Base-by-base conservation (phyloP, 2,329 filamentous ascomycete genomes). In the Magnaporthales sp. region DNA sequence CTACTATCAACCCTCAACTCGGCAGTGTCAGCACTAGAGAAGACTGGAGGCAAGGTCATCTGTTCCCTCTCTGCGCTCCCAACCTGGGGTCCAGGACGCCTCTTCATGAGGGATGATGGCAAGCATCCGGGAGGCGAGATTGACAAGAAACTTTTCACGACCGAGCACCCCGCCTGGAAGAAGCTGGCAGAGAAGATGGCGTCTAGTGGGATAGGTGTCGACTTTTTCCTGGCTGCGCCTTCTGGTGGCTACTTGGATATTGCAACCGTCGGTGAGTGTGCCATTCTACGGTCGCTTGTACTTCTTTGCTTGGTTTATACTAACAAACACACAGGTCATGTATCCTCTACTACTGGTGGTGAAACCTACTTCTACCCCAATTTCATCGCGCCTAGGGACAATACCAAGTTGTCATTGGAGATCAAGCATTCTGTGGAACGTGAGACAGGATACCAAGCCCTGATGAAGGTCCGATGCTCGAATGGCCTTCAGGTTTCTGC, bases 401-500 rank as follows among this genome's bases (percentile, higher is more conserved):
- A 89, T 60, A 83, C 91, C 67, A 96, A 94, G 79, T 80, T 99
- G 54, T 90, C 89, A 2, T 86, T 90, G 63, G 95, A 99, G 79
- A 88, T 99, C 70, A 87, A 89, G 71, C 94, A 97, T 74, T 88
- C 91, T 0, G 87, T 97, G 31, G 93, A 89, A 2, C 86, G 95
- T 69, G 93, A 97, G 76, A 97, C 94, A 62, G 95, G 95, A 26
- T 98, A 92, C 80, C 94, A 97, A 78, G 93, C 93, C 24, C 81
- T 99, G 72, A 96, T 99, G 92, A 99, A 99, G 82, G 94, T 99
- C 67, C 90, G 95, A 69, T 99, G 95, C 80, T 97, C 93, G 22
- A 99, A 97, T 73, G 95, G 95, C 22, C 83, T 99, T 65, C 95
- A 99, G 75, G 90, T 99, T 19, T 88, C 92, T 19, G 87, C 88